Base-by-base conservation (phyloP, 306 rosid species). In the Vigna angularis region DNA sequence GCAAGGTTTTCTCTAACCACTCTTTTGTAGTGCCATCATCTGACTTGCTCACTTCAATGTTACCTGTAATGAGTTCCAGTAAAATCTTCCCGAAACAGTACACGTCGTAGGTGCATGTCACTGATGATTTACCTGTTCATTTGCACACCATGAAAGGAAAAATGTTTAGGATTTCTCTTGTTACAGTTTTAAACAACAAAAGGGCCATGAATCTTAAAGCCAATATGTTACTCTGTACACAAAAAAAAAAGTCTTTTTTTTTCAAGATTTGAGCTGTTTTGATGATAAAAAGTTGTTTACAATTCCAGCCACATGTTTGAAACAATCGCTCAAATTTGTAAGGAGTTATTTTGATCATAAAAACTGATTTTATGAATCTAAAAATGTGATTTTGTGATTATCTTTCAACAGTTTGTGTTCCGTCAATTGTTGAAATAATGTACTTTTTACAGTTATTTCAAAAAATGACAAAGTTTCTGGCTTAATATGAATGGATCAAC, bases 61-160 rank as follows among this genome's bases (percentile, higher is more conserved):
- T 93, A 13, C 99, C 99, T 0, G 99, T 96, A 72, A 96, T 93
- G 10, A 96, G 96, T 88, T 91, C 97, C 6, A 96, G 89, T 66
- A 96, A 82, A 55, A 96, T 87, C 85, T 90, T 93, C 66, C 99
- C 99, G 20, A 96, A 96, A 70, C 94, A 86, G 85, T 91, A 91
- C 7, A 91, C 88, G 44, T 96, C 99, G 2, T 88, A 83, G 16
- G 97, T 75, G 57, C 96, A 88, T 53, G 88, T 81, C 26, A 70
- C 89, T n/a, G 85, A 58, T 62, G 92, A 70, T 16, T 86, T 75
- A 61, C 87, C 98, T 95, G 93, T 78, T 52, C 73, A 85, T 81
- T 72, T 40, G 61, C 78, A 83, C 55, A 79, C 59, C 64, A 71
- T 61, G 12, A 38, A 51, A 26, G 28, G 28, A 73, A 66, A 58